Base-by-base conservation (phyloP, 495 filamentous ascomycete genomes). In the Aspergillus haitiensis region DNA sequence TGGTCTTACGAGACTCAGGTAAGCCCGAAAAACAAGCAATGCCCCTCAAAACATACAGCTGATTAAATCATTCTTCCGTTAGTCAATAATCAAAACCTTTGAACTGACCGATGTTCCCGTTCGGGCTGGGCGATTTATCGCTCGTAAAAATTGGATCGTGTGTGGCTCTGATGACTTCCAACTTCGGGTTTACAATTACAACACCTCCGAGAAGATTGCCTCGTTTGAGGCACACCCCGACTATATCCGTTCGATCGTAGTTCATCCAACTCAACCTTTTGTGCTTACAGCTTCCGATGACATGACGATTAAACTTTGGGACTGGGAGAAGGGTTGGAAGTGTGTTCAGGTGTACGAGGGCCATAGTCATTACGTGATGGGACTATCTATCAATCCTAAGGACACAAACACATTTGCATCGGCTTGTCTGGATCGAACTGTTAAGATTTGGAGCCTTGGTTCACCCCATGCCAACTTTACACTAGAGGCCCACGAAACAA, bases 271-370 rank as follows among this genome's bases (percentile, higher is more conserved):
- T 47, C 92, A 96, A 68, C 93, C 94, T 9, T 98, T 97, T 65
- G 91, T 98, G 47, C 81, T 99, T 34, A 99, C 95, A 37, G 94
- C 94, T 53, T 92, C 89, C 59, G 95, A 99, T 90, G 94, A 99
- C 69, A 98, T 98, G 94, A 97, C 91, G 37, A 97, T 99, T 67
- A 97, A 96, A 79, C 80, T 97, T 55, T 99, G 95, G 95, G 92
- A 99, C 76, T 99, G 94, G 94, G 94, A 98, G 65, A 93, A 91
- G 71, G 84, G 84, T 62, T 99, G 95, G 95, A 98, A 97, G 74
- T 97, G 93, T 66, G 91, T 98, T 15, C 91, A 97, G 71, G 88
- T 97, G 44, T 99, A 97, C 67, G 94, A 99, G 71, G 94, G 94
- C n/a, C 96, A 99, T 68, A 89, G 87, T 67, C 92, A 97, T 76